phyloP scores from a whole-genome alignment of 116 monocot species.

The Phalaenopsis hybrid region DNA sequence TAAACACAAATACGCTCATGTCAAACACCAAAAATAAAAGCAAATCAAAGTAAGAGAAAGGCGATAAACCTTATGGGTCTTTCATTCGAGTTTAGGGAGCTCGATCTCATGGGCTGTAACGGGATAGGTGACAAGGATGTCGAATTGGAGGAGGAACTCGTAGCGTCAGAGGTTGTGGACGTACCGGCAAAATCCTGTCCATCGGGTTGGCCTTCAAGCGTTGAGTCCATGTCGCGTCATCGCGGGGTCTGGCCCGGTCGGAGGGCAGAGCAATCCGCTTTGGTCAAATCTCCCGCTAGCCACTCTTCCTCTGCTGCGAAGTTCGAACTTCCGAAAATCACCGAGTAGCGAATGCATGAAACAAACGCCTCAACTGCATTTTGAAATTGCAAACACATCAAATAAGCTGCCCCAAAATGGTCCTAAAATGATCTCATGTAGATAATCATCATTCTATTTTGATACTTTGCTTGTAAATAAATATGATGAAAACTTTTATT shows the following conservation, averaged over 20 bases:
- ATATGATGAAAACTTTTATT: too few relatives aligned
- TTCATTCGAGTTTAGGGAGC: constrained; percentile 91
- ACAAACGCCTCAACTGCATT: too few relatives aligned
- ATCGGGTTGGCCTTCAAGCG: constrained; percentile 86
- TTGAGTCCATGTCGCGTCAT: constrained; percentile 83
- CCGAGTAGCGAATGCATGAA: too few relatives aligned
- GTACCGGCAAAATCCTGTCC: constrained; percentile 92
- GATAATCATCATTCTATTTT: too few relatives aligned
- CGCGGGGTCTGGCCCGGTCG: constrained; percentile 81
- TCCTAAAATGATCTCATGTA: too few relatives aligned
- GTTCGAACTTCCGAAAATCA: too few relatives aligned
- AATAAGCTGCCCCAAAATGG: too few relatives aligned
- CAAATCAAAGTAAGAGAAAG: neutral
- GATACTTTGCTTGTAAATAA: too few relatives aligned
- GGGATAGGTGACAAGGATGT: constrained; percentile 94
- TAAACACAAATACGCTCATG: neutral
- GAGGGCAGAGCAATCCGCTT: constrained; percentile 75
- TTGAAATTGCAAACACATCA: too few relatives aligned
- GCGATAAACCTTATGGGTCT: constrained; percentile 81
- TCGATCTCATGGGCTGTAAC: constrained; percentile 95
- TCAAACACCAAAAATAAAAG: neutral
- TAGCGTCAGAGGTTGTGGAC: constrained; percentile 92
- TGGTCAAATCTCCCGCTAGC: constrained; percentile 55
- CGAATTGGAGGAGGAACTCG: constrained; percentile 91
- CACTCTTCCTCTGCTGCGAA: neutral